Evolutionary conservation across 1,284 basidiomycete species (phyloP), one percentile per base, ranked within the genome.

Genomic region (Cutaneotrichosporon sp.): DNA sequence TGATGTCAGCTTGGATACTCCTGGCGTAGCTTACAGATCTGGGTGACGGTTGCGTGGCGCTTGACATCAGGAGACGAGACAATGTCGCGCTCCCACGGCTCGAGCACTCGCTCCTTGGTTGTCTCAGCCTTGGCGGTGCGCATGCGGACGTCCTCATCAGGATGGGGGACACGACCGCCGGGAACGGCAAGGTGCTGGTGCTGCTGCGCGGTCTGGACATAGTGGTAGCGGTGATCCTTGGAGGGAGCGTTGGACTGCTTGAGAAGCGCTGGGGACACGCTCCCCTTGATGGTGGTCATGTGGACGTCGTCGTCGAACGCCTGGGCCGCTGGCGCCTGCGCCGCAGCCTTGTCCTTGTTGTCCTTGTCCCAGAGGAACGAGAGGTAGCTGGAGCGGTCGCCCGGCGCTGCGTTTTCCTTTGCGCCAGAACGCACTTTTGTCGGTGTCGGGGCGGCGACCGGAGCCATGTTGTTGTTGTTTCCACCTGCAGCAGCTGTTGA

Each of bases 11-110:
- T n/a, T 0, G 1, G 9, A 20, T 9, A 30, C 14, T 9, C 22
- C 4, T 40, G 20, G 22, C n/a, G n/a, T 30, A 9, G 34, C 77
- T 70, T 69, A 93, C 91, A 97, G 41, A 97, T 83, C 69, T 97
- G 93, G 21, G 91, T 91, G 12, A 97, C 90, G 4, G 92, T 96
- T 2, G 92, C 87, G 74, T 96, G 96, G 51, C 92, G 82, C 70
- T 84, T 88, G 51, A 96, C 86, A 72, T 97, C 93, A 14, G 84
- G 72, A 57, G 83, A 89, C 30, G 87, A 84, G 42, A 94, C 68
- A 34, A 93, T 77, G 65, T 90, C 86, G 55, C 81, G 82, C 77
- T 94, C 92, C 88, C 88, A 94, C 50, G 84, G 74, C 70, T 85
- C 81, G 51, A 87, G 65, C 13, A 58, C 75, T 58, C 64, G 56